Evolutionary conservation across 2,329 filamentous ascomycete genomes (phyloP).

Genomic region (Alternaria novae-zelandiae): DNA sequence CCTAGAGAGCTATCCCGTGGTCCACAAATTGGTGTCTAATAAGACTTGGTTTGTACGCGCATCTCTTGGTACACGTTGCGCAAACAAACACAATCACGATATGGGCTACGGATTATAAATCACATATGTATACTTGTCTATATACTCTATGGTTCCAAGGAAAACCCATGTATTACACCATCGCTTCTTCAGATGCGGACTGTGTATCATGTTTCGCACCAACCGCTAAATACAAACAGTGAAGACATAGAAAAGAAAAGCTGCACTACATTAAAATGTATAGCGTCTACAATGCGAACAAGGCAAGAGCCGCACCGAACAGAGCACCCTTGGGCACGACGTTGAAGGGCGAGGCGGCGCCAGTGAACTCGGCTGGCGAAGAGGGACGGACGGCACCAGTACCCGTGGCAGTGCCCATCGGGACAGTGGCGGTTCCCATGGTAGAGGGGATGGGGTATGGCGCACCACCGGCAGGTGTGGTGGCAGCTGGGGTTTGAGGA

Average conservation of each 20-base stretch:
- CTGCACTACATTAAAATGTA: background rate
- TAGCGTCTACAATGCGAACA: slow-evolving; percentile 42
- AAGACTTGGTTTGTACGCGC: background rate
- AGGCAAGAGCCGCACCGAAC: slow-evolving; percentile 39
- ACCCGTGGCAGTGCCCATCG: slow-evolving; percentile 27
- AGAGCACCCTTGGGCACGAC: slow-evolving; percentile 29
- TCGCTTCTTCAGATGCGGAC: background rate
- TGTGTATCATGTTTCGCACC: background rate
- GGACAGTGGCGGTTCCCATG: slow-evolving; percentile 26
- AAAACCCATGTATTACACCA: background rate
- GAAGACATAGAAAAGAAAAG: background rate
- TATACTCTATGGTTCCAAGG: background rate
- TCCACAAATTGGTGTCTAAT: background rate
- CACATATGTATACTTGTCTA: background rate
- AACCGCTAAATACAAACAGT: background rate
- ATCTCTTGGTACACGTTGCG: background rate
- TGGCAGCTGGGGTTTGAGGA: slow-evolving; percentile 37
- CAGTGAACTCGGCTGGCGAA: slow-evolving; percentile 42
- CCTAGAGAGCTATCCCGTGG: background rate
- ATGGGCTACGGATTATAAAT: too few species aligned
- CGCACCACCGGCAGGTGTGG: slow-evolving; percentile 10
- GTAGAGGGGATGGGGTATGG: slow-evolving; percentile 36
- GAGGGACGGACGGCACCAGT: slow-evolving; percentile 29
- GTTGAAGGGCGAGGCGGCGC: slow-evolving; percentile 38
- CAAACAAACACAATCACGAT: background rate